Percentiles rank a stretch among this genome's conserved stretches.
Evolutionary conservation across 176 grass and related monocot species (phyloP).

Genomic region (Juncus effusus): DNA sequence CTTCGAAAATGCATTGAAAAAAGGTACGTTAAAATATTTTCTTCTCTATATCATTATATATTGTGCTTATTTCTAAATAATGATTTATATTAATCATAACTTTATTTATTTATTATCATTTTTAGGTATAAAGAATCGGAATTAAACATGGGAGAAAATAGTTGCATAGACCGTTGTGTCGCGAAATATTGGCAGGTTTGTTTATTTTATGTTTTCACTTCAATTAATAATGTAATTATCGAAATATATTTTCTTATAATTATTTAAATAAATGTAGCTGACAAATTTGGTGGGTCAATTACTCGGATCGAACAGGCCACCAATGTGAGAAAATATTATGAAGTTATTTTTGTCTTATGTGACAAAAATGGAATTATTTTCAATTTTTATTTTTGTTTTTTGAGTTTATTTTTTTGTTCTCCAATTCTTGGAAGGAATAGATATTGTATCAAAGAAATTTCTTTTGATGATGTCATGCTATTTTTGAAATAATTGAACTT

Average conservation of each 20-base stretch:
- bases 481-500: no score
- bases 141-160: constrained; percentile 97
- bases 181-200: constrained; percentile 96
- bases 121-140: constrained; percentile 89
- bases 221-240: not conserved
- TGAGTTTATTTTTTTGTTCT: not conserved
- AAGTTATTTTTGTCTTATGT: constrained; percentile 19
- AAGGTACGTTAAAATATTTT: constrained; percentile 42
- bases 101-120: not conserved
- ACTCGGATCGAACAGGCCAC: constrained; percentile 64
- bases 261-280: constrained; percentile 48
- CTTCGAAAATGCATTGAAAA: constrained; percentile 84
- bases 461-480: no score
- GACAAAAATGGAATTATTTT: constrained; percentile 14
- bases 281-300: constrained; percentile 88
- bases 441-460: no score
- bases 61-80: no score
- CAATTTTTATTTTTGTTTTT: constrained; percentile 31
- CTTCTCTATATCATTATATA: not conserved
- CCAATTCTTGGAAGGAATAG: no score
- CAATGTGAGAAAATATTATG: constrained; percentile 40
- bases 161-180: constrained; percentile 95
- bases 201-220: constrained; percentile 21
- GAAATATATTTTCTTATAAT: constrained; percentile 10
- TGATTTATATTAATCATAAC: not conserved